Conservation (phyloP, 2,329 filamentous ascomycete species). For the Paraphoma sp. region DNA sequence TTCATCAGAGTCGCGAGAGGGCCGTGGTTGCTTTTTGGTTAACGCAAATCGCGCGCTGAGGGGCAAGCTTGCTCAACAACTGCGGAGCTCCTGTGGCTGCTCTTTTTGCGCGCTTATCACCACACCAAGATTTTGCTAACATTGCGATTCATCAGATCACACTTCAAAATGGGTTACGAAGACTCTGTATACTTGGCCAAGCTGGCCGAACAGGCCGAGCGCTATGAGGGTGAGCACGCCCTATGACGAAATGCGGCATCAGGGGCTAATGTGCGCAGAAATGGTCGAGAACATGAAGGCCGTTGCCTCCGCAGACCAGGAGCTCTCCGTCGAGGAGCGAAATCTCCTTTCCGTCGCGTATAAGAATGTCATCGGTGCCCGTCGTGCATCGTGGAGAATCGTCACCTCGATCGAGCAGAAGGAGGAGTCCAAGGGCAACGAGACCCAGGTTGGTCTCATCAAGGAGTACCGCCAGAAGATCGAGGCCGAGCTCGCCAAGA, state of each 20-base stretch:
- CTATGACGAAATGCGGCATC: constrained; percentile 2
- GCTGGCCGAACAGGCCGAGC: constrained; percentile 99
- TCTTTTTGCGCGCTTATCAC: constrained; percentile 18
- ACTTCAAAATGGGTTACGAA: constrained; percentile 92
- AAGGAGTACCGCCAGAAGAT: constrained; percentile 99
- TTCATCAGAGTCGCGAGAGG: no score
- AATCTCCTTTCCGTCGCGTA: constrained; percentile 97
- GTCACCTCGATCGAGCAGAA: constrained; percentile 99
- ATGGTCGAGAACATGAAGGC: constrained; percentile 99
- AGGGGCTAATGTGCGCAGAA: constrained; percentile 63
- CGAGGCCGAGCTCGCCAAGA: constrained; percentile 93
- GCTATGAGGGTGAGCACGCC: constrained; percentile 83
- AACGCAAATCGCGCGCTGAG: constrained; percentile 25
- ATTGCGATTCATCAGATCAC: constrained; percentile 27
- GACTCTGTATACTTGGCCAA: constrained; percentile 99
- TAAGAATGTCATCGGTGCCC: constrained; percentile 98
- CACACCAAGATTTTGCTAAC: constrained; percentile 31
- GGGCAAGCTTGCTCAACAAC: constrained; percentile 19
- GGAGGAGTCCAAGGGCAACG: constrained; percentile 99
- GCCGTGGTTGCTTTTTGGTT: neutral
- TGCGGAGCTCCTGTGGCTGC: constrained; percentile 15
- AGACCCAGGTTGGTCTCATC: constrained; percentile 86
- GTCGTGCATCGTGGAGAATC: constrained; percentile 97
- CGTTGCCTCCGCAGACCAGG: constrained; percentile 80
- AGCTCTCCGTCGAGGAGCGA: constrained; percentile 84